These are phyloP conservation scores for Kwoniella sp. DNA, from an alignment of 768 basidiomycete genomes.

Conservation along the genomic window DNA sequence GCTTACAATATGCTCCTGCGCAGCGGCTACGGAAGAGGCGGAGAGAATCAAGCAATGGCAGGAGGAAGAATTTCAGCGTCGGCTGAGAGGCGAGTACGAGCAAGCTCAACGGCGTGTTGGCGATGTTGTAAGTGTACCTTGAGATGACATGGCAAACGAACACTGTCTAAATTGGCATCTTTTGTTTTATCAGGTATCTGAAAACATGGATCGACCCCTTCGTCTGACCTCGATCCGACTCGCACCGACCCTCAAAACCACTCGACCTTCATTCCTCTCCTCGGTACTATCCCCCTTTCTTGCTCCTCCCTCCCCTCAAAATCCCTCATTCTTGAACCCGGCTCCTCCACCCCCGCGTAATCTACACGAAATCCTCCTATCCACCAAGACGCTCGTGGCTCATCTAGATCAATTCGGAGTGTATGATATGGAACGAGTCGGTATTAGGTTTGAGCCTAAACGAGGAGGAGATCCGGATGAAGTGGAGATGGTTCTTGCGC, in stretches of 20 bases:
- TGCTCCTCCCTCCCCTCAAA: constrained; percentile 26
- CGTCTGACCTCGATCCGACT: constrained; percentile 77
- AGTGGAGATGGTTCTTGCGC: constrained; percentile 52
- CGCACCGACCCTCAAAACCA: constrained; percentile 68
- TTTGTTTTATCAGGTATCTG: constrained; percentile 62
- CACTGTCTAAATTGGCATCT: not conserved
- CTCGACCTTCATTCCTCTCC: constrained; percentile 78
- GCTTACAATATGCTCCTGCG: constrained; percentile 1
- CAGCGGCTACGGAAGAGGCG: constrained; percentile 54
- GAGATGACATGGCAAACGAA: not conserved
- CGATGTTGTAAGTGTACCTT: constrained; percentile 62
- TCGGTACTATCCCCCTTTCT: constrained; percentile 73
- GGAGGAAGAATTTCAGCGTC: constrained; percentile 69
- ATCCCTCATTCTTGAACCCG: constrained; percentile 45
- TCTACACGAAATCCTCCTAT: constrained; percentile 70
- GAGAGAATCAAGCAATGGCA: constrained; percentile 71
- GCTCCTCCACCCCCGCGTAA: constrained; percentile 54
- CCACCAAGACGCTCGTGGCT: constrained; percentile 68
- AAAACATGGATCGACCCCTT: constrained; percentile 68
- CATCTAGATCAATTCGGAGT: constrained; percentile 73
- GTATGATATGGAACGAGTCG: constrained; percentile 71
- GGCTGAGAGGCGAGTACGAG: constrained; percentile 76
- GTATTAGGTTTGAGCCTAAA: constrained; percentile 68
- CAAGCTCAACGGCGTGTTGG: constrained; percentile 66
- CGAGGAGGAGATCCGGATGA: constrained; percentile 51